Base-by-base conservation (phyloP, 2,329 filamentous ascomycete species). In the Diaporthe sp. region DNA sequence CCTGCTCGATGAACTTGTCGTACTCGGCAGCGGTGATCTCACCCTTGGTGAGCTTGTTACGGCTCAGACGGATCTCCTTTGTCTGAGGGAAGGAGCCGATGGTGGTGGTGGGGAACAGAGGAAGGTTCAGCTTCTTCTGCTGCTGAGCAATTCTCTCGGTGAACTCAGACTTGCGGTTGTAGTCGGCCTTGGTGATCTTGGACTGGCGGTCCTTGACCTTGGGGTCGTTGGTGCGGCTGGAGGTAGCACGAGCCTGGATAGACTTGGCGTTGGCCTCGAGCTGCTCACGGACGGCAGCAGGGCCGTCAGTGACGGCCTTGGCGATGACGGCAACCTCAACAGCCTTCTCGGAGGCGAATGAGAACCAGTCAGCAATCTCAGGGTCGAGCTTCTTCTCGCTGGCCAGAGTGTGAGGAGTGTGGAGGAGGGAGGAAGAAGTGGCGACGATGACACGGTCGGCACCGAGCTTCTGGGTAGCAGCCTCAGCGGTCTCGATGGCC, bases 71-170 rank as follows among this genome's bases (percentile, higher is more conserved):
- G 88, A 99, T 99, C 87, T 98, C 95, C 91, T 96, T 96, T 86
- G 97, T 99, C 91, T 99, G 97, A 80, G 97, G 97, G 94, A 99
- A 99, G 74, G 96, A 98, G 80, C 97, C 97, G 80, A 99, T 99
- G 85, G 97, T 99, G 85, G 97, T 99, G 84, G 97, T 99, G 78
- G 97, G 97, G 94, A 99, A 99, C 79, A 96, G 90, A 80, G 97
- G 97, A 76, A 99, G 94, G 84, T 94, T 96, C 83, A 99, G 94
- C 87, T 95, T 93, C 87, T 93, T 92, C 89, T 96, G 93, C 89
- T 99, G 97, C 85, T 95, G 91, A 77, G 92, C 89, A 82, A 97
- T 97, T 87, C 97, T 94, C 80, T 86, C 86, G 72, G 95, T 89
- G 92, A 99, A 99, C 79, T 91, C 89, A 79, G 95, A 96, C 89